Base-by-base conservation (phyloP, 2,329 filamentous ascomycete species). In the Exophiala oligosperma region DNA sequence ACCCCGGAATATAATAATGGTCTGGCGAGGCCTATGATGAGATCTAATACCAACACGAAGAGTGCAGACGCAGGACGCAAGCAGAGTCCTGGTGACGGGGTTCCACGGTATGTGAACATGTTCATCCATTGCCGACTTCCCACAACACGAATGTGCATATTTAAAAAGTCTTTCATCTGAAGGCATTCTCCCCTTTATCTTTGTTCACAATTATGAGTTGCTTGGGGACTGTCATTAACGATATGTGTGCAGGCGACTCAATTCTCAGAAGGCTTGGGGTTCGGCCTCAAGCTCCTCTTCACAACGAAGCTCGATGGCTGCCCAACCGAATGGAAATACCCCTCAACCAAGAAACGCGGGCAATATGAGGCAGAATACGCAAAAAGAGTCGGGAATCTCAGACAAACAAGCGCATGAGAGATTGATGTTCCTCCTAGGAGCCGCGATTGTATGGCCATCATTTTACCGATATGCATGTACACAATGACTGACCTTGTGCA, bases 331-430 rank as follows among this genome's bases (percentile, higher is more conserved):
- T 75, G 84, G 84, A 65, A 77, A 74, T 61, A 73, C 76, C 64
- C 73, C 72, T 41, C 72, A 73, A 54, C 67, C 75, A 52, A 81
- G 78, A 64, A 68, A 71, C 32, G 66, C 68, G 17, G 70, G 73
- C 14, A 67, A 74, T 14, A 77, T 75, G 60, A 66, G 69, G 62
- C 60, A 72, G 54, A 40, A 41, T 24, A 48, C 23, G 14, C 70
- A 74, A 40, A 79, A 76, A 67, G 81, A 85, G 64, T 72, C 77
- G n/a, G 77, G 73, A 58, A 79, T 78, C 23, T 71, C 81, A 29
- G 82, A 85, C 69, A 80, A 78, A 66, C 83, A 85, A 70, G 79
- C 83, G 37, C 80, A 84, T 69, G 84, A 87, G 68, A 79, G 84
- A 49, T 76, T 86, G 60, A 68, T 84, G 62, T 86, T 83, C 70